Evolutionary conservation across 2,329 filamentous ascomycete genomes (phyloP).

Genomic region (Phyllosticta citriasiana): DNA sequence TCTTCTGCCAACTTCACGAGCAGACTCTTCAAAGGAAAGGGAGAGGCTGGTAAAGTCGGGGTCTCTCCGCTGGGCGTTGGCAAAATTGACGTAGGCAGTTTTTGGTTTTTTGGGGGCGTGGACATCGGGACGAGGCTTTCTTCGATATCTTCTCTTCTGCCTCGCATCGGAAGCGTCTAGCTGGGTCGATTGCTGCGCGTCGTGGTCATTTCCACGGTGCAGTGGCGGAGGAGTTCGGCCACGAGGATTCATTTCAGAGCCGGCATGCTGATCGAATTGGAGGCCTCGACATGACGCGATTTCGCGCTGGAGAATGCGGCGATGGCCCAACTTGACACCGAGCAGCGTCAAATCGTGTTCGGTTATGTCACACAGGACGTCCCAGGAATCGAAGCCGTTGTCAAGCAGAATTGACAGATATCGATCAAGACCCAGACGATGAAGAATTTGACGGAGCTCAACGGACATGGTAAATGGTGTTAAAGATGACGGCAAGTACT

Average conservation of each 20-base stretch:
- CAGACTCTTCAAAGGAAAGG: conserved; percentile 30
- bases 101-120: conserved; percentile 32
- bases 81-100: conserved; percentile 34
- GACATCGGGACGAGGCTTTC: conserved; percentile 26
- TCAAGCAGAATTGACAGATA: conserved; percentile 21
- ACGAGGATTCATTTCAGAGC: conserved; percentile 13
- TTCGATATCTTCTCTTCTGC: conserved; percentile 26
- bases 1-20: conserved; percentile 27
- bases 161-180: conserved; percentile 18
- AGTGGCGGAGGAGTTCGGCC: not conserved
- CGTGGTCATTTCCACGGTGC: not conserved
- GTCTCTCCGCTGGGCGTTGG: conserved; percentile 27
- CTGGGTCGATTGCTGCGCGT: conserved; percentile 17
- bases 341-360: conserved; percentile 28
- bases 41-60: conserved; percentile 21
- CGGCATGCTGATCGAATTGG: conserved; percentile 19
- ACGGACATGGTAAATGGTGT: conserved; percentile 1
- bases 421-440: conserved; percentile 20
- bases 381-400: conserved; percentile 30
- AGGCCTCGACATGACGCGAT: conserved; percentile 28
- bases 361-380: conserved; percentile 30
- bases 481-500: not conserved
- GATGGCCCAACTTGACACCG: conserved; percentile 31
- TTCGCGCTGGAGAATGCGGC: conserved; percentile 28
- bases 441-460: conserved; percentile 21